Conservation (phyloP, 495 filamentous ascomycete genomes). For the Ramalina peruviana region DNA sequence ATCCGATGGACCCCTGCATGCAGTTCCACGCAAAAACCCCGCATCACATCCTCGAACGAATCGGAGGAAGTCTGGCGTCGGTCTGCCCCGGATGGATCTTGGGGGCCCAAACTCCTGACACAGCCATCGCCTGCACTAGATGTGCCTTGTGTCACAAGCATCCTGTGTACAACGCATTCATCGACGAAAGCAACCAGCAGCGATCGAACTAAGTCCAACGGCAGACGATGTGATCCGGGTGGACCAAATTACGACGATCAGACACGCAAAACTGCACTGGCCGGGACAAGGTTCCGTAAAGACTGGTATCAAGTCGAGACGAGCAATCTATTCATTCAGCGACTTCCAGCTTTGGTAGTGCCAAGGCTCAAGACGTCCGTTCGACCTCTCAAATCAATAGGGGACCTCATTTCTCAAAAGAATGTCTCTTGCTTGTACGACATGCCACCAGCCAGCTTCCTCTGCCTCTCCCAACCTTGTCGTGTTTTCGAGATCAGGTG, state of each 20-base stretch:
- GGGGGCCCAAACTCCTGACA: not conserved
- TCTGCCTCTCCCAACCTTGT: too few relatives aligned
- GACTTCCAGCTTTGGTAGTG: not conserved
- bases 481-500: constrained; percentile 8
- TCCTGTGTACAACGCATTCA: not conserved
- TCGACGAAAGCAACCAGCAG: not conserved
- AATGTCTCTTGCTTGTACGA: not conserved
- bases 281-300: too few relatives aligned
- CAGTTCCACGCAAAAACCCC: constrained; percentile 1
- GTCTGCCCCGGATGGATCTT: not conserved
- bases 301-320: too few relatives aligned
- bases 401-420: not conserved
- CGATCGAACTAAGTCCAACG: too few relatives aligned
- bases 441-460: too few relatives aligned
- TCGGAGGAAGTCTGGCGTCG: not conserved
- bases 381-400: not conserved
- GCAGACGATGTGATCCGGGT: too few relatives aligned
- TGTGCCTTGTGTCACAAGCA: not conserved
- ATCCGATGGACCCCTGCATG: not conserved
- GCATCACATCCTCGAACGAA: not conserved
- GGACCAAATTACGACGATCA: too few relatives aligned
- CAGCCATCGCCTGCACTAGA: not conserved
- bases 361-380: not conserved
- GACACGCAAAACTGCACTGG: too few relatives aligned
- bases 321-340: too few relatives aligned